A percentile compares a stretch with the other conserved stretches of the same genome.
Evolutionary conservation across 257 asterid species (phyloP).

Genomic region (Schizonepeta tenuifolia): DNA sequence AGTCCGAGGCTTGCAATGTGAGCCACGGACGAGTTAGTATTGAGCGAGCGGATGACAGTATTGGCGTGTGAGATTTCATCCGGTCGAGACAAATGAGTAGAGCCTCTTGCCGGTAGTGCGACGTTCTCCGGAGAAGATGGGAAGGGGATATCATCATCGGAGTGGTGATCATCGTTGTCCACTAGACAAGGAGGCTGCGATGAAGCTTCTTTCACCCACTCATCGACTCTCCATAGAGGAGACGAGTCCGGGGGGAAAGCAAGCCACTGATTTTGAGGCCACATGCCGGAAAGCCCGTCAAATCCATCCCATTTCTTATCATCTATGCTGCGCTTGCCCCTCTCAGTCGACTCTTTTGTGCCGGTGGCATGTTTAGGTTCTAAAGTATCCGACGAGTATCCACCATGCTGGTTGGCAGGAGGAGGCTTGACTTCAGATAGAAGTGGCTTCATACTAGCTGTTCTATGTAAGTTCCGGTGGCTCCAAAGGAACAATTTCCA

Average conservation of each 20-base stretch:
- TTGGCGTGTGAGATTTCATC: slow-evolving; percentile 73
- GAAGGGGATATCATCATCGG: slow-evolving; percentile 41
- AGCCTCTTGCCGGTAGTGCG: slow-evolving; percentile 35
- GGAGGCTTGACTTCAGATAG: slow-evolving; percentile 37
- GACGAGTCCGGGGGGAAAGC: slow-evolving; percentile 66
- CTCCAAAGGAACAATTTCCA: slow-evolving; percentile 86
- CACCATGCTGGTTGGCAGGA: slow-evolving; percentile 59
- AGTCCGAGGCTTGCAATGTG: slow-evolving; percentile 66
- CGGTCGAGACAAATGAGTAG: slow-evolving; percentile 34
- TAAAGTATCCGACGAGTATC: slow-evolving; percentile 74
- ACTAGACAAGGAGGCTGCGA: slow-evolving; percentile 44
- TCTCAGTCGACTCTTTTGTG: slow-evolving; percentile 35
- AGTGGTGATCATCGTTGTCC: slow-evolving; percentile 42
- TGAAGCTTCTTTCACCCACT: slow-evolving; percentile 68
- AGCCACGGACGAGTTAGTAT: slow-evolving; percentile 75
- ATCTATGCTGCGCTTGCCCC: slow-evolving; percentile 31
- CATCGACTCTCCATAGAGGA: slow-evolving; percentile 51
- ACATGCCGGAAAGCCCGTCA: slow-evolving; percentile 57
- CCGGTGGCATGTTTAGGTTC: slow-evolving; percentile 51
- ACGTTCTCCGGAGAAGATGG: slow-evolving; percentile 45
- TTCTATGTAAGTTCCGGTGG: slow-evolving; percentile 60
- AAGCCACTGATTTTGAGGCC: slow-evolving; percentile 91
- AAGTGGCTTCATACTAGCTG: slow-evolving; percentile 33
- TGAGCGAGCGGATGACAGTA: slow-evolving; percentile 62
- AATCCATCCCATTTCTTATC: slow-evolving; percentile 53